These are phyloP conservation scores for Pythium aristosporum DNA, from an alignment of 352 stramenopile species.

Conservation along the genomic window DNA sequence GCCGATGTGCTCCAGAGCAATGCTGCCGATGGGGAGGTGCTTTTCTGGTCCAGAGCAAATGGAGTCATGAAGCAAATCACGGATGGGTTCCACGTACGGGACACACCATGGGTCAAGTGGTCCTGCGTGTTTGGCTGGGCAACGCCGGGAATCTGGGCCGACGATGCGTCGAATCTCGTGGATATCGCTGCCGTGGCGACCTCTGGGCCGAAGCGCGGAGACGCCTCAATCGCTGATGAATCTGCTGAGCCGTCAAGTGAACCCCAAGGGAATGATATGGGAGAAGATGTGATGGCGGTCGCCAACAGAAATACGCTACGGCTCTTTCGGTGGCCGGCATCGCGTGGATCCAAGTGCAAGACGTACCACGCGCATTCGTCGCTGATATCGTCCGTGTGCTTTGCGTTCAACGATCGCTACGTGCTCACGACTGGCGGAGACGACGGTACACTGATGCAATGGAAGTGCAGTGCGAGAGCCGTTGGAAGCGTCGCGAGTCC, in stretches of 20 bases:
- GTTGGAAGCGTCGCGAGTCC: constrained; percentile 1
- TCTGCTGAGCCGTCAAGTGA: neutral
- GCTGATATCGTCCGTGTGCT: constrained; percentile 44
- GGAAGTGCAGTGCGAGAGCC: constrained; percentile 29
- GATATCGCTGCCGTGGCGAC: constrained; percentile 52
- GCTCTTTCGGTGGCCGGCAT: constrained; percentile 51
- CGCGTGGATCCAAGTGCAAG: constrained; percentile 39
- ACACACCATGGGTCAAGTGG: constrained; percentile 63
- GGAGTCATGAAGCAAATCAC: constrained; percentile 57
- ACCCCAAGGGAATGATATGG: neutral
- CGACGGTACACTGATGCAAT: constrained; percentile 62
- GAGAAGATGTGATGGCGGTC: constrained; percentile 50
- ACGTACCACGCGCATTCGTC: constrained; percentile 49
- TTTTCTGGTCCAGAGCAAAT: constrained; percentile 51
- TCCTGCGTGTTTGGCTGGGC: constrained; percentile 71
- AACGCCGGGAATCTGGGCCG: constrained; percentile 57
- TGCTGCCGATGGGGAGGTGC: constrained; percentile 56
- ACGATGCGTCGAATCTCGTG: constrained; percentile 46
- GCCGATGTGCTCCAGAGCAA: constrained; percentile 83
- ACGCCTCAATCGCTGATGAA: neutral
- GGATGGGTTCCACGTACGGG: constrained; percentile 54
- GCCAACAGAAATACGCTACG: constrained; percentile 46
- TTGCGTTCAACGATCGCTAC: constrained; percentile 48
- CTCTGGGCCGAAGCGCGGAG: constrained; percentile 21
- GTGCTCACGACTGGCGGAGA: constrained; percentile 57